These are phyloP conservation scores for Auriculariales sp. DNA, from an alignment of 768 basidiomycete genomes.

Conservation along the genomic window DNA sequence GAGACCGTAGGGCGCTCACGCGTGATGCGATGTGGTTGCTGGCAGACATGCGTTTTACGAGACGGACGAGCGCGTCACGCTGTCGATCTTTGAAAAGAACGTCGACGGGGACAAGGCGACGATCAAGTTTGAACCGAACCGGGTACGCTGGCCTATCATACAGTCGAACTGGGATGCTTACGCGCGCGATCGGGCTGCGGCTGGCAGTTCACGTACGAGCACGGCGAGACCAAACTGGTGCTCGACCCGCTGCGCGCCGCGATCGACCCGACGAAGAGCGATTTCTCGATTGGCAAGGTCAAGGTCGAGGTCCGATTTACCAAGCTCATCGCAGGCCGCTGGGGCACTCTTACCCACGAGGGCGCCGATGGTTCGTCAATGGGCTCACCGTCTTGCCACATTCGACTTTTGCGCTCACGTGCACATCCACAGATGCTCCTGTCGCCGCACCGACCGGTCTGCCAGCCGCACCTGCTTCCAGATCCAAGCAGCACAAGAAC, in stretches of 20 bases:
- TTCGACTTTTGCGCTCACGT: neutral
- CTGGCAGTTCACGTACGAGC: constrained; percentile 24
- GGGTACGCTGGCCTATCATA: constrained; percentile 23
- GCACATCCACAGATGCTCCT: constrained; percentile 6
- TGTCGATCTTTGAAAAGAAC: constrained; percentile 69
- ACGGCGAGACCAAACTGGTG: constrained; percentile 55
- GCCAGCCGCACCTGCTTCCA: constrained; percentile 19
- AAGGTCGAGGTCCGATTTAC: constrained; percentile 76
- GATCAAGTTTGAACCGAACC: constrained; percentile 48
- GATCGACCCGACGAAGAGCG: constrained; percentile 50
- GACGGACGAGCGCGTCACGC: constrained; percentile 55
- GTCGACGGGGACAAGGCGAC: constrained; percentile 50
- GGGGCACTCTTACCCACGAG: constrained; percentile 66
- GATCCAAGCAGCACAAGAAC: constrained; percentile 46
- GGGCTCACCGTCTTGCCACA: neutral
- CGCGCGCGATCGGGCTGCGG: neutral
- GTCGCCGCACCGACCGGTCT: constrained; percentile 17
- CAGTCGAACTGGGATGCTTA: neutral
- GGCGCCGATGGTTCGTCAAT: constrained; percentile 45
- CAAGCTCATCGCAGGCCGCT: constrained; percentile 54
- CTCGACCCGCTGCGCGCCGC: constrained; percentile 74
- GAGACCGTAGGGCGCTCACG: neutral
- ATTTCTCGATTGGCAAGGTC: constrained; percentile 61
- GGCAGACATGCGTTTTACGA: constrained; percentile 85
- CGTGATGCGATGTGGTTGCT: too few species aligned